These are phyloP conservation scores for Blastobotrys raffinosifermentans DNA, from an alignment of 1,139 yeast species.

Conservation along the genomic window DNA sequence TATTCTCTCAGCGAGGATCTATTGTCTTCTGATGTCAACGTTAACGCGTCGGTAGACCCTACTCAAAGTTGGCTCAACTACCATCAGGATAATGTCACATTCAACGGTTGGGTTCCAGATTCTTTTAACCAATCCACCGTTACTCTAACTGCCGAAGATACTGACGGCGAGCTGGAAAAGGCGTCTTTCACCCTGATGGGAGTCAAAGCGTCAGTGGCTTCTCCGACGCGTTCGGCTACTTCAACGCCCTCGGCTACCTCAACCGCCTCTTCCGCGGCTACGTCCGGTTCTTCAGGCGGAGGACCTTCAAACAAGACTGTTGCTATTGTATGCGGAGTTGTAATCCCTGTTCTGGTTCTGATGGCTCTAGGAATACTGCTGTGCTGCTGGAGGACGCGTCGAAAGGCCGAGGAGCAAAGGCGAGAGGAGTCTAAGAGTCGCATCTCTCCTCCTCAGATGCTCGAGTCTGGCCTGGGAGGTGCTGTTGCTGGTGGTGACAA, in stretches of 20 bases:
- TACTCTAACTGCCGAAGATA: slow-evolving; percentile 46
- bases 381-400: slow-evolving; percentile 51
- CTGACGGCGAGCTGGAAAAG: slow-evolving; percentile 31
- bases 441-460: slow-evolving; percentile 26
- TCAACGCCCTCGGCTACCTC: slow-evolving; percentile 17
- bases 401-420: no score
- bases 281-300: slow-evolving; percentile 23
- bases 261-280: slow-evolving; percentile 17
- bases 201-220: slow-evolving; percentile 29
- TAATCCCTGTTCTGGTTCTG: slow-evolving; percentile 57
- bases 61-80: slow-evolving; percentile 60
- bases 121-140: slow-evolving; percentile 48
- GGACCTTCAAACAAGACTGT: slow-evolving; percentile 40
- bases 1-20: slow-evolving; percentile 37
- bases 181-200: slow-evolving; percentile 54
- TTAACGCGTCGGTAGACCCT: slow-evolving; percentile 41
- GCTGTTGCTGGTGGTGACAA: neutral
- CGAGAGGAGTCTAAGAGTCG: slow-evolving; percentile 28
- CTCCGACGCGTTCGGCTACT: slow-evolving; percentile 14
- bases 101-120: slow-evolving; percentile 63
- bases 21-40: slow-evolving; percentile 45
- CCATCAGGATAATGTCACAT: slow-evolving; percentile 53
- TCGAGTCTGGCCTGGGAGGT: slow-evolving; percentile 15
- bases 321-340: slow-evolving; percentile 88
- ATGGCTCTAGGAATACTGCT: slow-evolving; percentile 45